phyloP scores from a whole-genome alignment of 1,139 yeast species.

The Saccharomycopsis crataegensis region DNA sequence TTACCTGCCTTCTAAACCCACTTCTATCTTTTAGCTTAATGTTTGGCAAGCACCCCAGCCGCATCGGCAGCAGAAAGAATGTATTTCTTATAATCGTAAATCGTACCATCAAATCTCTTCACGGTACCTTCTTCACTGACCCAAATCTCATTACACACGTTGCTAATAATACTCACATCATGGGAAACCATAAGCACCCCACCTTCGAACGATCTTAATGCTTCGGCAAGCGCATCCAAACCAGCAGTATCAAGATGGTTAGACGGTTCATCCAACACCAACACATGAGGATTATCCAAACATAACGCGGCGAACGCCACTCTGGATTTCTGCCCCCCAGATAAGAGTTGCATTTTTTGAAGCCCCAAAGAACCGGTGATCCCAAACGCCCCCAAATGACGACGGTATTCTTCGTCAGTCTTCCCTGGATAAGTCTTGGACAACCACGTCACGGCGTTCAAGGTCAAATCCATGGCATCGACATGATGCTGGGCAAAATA shows the following conservation, averaged over 20 bases:
- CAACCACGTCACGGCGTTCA: constrained; percentile 93
- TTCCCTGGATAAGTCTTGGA: constrained; percentile 85
- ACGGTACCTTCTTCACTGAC: constrained; percentile 84
- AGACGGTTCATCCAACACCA: constrained; percentile 95
- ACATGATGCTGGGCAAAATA: constrained; percentile 99
- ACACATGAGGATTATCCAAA: constrained; percentile 82
- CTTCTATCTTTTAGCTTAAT: constrained; percentile 30
- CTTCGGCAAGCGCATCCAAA: constrained; percentile 89
- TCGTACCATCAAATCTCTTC: constrained; percentile 71
- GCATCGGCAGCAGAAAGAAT: constrained; percentile 70
- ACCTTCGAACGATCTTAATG: constrained; percentile 80
- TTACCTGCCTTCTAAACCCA: too few species aligned
- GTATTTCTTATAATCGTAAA: constrained; percentile 83
- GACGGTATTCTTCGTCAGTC: constrained; percentile 93
- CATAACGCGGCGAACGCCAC: constrained; percentile 97
- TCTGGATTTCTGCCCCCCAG: constrained; percentile 98
- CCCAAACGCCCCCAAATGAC: constrained; percentile 95
- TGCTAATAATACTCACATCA: constrained; percentile 84
- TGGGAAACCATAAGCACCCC: constrained; percentile 97
- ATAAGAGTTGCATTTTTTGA: constrained; percentile 80
- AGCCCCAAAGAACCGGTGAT: constrained; percentile 90
- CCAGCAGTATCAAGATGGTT: constrained; percentile 98
- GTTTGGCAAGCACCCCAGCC: constrained; percentile 84
- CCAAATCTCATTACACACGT: constrained; percentile 92
- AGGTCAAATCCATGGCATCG: constrained; percentile 89